phyloP scores from a whole-genome alignment of 139 green algal species.

The Chlamydomonas incerta region DNA sequence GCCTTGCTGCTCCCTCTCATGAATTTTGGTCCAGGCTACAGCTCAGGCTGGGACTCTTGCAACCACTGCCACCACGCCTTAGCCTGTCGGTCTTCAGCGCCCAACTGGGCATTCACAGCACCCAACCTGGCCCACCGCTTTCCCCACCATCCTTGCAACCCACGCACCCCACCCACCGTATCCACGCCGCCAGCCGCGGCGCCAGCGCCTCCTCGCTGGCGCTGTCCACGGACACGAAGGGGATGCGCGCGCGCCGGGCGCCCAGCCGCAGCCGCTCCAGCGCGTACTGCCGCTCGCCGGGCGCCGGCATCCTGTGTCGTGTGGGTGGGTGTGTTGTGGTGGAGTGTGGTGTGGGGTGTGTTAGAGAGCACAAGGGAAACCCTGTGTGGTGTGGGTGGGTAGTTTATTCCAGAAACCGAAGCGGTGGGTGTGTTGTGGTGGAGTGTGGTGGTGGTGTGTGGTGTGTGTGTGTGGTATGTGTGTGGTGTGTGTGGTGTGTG shows the following conservation, averaged over 20 bases:
- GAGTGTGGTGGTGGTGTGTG: too few species aligned
- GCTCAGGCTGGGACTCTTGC: too few species aligned
- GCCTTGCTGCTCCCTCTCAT: too few species aligned
- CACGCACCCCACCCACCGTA: not conserved
- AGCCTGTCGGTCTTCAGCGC: too few species aligned
- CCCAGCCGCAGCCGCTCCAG: constrained; percentile 8
- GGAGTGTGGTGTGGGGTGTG: too few species aligned
- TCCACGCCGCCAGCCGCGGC: not conserved
- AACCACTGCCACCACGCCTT: too few species aligned
- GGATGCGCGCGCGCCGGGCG: not conserved
- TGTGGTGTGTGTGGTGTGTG: too few species aligned
- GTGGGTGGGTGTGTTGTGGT: not conserved
- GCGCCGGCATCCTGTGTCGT: not conserved
- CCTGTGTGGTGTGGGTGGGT: not conserved
- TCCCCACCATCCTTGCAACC: not conserved
- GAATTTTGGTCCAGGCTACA: too few species aligned
- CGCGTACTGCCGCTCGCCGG: constrained; percentile 18
- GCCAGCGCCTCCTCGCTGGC: constrained; percentile 1
- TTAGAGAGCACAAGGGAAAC: not conserved
- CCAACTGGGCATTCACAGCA: too few species aligned
- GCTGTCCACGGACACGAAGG: constrained; percentile 16
- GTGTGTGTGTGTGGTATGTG: too few species aligned
- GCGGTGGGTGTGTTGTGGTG: too few species aligned
- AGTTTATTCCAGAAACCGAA: too few species aligned
- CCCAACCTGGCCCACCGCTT: not conserved